Evolutionary conservation across 2,329 filamentous ascomycete genomes (phyloP), one percentile per base, ranked within the genome.

Genomic region (Elsinoe australis): DNA sequence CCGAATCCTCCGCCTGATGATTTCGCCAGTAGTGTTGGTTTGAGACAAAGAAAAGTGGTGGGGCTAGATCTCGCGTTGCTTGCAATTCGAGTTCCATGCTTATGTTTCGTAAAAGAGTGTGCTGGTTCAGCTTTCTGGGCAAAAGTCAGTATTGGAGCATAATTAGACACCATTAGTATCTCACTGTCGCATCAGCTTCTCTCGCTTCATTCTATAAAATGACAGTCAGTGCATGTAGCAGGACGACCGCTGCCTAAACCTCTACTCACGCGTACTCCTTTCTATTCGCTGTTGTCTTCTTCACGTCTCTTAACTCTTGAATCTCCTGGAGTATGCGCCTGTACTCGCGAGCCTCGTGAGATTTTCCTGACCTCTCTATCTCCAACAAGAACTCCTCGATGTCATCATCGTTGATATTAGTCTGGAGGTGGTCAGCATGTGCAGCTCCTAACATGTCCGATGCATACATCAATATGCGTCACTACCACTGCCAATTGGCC

Each of bases 391-490:
- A 32, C 5, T 14, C 28, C 39, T 44, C 4, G 12, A 44, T 26
- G 8, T 44, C 39, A 3, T 15, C 1, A 9, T 7, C 12, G 10
- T 44, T 44, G 5, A 32, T 26, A 2, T 9, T 21, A 8, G 32
- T 2, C 24, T 44, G 39, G 2, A 18, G 14, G 9, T 29, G 5
- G n/a, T 32, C 14, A 44, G 39, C n/a, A 17, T 10, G 8, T 5
- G 21, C 2, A 9, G 12, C 19, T n/a, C n/a, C 12, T 2, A 9
- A 10, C 10, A n/a, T 15, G 29, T 2, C 5, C n/a, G 26, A 4
- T 2, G 32, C 39, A 2, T 32, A 44, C 54, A 35, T 61, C 58
- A 1, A 51, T 54, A 4, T 52, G 38, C 2, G 59, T 61, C 29
- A 46, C 48, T 9, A 61, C 54, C 7, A 61, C 41, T 2, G 46